phyloP scores from a whole-genome alignment of 345 rosid species.

The Citrus hindsii region DNA sequence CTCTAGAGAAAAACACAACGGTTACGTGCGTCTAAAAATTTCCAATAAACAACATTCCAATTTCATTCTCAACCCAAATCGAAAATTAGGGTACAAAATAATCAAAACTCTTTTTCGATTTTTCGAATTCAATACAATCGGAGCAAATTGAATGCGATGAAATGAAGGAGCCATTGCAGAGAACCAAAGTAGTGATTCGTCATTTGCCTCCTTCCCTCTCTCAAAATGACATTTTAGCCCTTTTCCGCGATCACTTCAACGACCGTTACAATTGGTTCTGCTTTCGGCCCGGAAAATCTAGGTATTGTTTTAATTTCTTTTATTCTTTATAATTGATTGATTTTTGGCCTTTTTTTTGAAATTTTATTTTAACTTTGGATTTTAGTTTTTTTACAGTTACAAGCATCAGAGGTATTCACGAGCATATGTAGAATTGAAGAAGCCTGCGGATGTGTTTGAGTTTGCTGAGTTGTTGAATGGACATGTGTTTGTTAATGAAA shows the following conservation, averaged over 20 bases:
- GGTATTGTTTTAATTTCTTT: slow-evolving; percentile 21
- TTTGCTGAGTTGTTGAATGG: slow-evolving; percentile 68
- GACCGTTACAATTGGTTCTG: slow-evolving; percentile 55
- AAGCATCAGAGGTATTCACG: slow-evolving; percentile 53
- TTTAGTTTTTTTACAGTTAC: slow-evolving; percentile 32
- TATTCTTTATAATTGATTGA: too few species aligned
- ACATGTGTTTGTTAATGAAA: slow-evolving; percentile 71
- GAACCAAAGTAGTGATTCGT: slow-evolving; percentile 69
- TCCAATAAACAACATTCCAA: neutral
- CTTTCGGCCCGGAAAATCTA: slow-evolving; percentile 56
- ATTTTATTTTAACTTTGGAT: neutral
- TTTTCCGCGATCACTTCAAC: slow-evolving; percentile 49
- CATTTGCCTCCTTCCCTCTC: slow-evolving; percentile 72
- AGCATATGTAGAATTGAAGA: slow-evolving; percentile 59
- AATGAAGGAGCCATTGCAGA: slow-evolving; percentile 44
- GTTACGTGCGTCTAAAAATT: neutral
- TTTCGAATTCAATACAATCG: neutral
- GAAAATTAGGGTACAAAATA: neutral
- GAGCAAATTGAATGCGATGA: neutral
- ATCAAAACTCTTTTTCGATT: neutral
- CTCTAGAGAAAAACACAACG: neutral
- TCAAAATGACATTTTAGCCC: slow-evolving; percentile 51
- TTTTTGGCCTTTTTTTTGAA: neutral
- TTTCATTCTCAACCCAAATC: neutral
- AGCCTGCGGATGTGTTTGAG: slow-evolving; percentile 59